Evolutionary conservation across 805 yeast genomes (phyloP).

Genomic region (Candida boleticola): DNA sequence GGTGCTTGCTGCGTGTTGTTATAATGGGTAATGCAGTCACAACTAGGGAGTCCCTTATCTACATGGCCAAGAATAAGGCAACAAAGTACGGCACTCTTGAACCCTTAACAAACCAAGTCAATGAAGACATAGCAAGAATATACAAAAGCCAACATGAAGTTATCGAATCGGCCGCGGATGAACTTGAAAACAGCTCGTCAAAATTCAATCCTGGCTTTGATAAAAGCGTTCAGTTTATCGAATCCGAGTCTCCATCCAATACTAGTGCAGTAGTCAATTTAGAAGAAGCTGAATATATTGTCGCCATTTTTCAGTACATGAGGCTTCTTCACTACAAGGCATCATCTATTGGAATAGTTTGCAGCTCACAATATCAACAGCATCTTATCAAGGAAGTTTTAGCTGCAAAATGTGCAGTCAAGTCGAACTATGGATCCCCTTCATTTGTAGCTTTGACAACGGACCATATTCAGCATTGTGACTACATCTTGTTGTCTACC

Average conservation of each 20-base stretch:
- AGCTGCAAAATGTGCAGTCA: slow-evolving; percentile 5
- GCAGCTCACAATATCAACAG: slow-evolving; percentile 40
- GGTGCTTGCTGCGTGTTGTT: neutral
- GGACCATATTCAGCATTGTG: slow-evolving; percentile 7
- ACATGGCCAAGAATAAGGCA: neutral
- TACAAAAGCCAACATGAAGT: too few relatives aligned
- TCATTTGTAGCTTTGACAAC: neutral
- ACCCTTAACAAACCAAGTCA: too few relatives aligned
- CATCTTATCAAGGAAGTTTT: slow-evolving; percentile 33
- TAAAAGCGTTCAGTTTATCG: slow-evolving; percentile 8
- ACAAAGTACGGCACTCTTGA: too few relatives aligned
- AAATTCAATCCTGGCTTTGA: slow-evolving; percentile 6
- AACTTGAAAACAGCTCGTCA: too few relatives aligned
- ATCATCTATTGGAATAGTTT: slow-evolving; percentile 37
- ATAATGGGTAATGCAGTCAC: slow-evolving; percentile 1
- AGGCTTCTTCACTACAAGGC: slow-evolving; percentile 41
- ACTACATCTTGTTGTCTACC: slow-evolving; percentile 22
- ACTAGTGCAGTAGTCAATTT: slow-evolving; percentile 8
- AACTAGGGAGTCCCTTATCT: neutral
- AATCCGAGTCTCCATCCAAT: slow-evolving; percentile 1
- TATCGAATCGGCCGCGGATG: too few relatives aligned
- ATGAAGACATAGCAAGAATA: too few relatives aligned
- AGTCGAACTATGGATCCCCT: neutral
- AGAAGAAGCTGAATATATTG: slow-evolving; percentile 24
- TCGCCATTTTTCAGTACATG: slow-evolving; percentile 46